These are phyloP conservation scores for Candida argentea DNA, from an alignment of 805 yeast species.

Conservation along the genomic window DNA sequence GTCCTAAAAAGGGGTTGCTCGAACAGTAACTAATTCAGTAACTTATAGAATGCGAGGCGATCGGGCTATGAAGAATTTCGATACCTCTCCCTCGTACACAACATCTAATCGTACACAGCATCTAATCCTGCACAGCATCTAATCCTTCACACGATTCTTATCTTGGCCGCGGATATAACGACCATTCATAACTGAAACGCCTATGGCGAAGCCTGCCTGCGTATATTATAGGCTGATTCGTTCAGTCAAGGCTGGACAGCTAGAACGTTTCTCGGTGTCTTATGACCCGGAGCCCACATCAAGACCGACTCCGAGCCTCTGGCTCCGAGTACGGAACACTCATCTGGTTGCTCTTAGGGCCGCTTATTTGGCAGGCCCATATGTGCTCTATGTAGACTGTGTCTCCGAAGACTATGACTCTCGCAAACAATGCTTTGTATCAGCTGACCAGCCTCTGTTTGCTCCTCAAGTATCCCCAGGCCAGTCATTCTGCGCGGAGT, in stretches of 20 bases:
- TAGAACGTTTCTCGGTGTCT: constrained; percentile 44
- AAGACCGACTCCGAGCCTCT: constrained; percentile 20
- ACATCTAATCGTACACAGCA: no score
- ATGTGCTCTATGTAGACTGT: constrained; percentile 73
- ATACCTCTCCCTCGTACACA: no score
- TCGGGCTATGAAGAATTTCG: no score
- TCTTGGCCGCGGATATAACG: no score
- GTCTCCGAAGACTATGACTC: constrained; percentile 56
- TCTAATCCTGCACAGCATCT: no score
- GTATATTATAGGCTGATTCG: constrained; percentile 27
- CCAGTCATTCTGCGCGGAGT: constrained; percentile 47
- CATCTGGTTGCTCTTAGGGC: constrained; percentile 72
- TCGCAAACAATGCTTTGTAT: constrained; percentile 41
- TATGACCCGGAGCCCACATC: constrained; percentile 27
- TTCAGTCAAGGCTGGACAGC: constrained; percentile 48
- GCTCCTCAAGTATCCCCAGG: constrained; percentile 68
- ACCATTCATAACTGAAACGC: background rate
- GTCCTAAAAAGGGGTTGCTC: no score
- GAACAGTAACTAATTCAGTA: no score
- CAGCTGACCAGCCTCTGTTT: constrained; percentile 69
- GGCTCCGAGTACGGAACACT: constrained; percentile 55
- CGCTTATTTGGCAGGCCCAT: constrained; percentile 85
- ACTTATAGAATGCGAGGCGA: no score
- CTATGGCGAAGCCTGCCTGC: constrained; percentile 2
- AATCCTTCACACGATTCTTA: no score